These are phyloP conservation scores for Tremella fuciformis DNA, from an alignment of 768 basidiomycete species.

Conservation along the genomic window DNA sequence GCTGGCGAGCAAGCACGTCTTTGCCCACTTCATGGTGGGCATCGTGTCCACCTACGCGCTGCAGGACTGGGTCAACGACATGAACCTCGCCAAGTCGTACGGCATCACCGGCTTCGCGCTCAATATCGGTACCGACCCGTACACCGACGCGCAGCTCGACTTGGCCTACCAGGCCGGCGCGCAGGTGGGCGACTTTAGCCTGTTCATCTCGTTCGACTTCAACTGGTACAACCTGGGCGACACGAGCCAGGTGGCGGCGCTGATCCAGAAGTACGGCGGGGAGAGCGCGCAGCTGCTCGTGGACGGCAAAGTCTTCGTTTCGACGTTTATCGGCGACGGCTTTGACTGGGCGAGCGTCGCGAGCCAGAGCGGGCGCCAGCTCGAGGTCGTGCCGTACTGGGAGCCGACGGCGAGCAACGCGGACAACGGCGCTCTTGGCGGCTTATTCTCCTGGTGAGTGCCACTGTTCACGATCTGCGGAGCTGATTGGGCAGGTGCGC, in stretches of 20 bases:
- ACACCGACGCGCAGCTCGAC: slow-evolving; percentile 44
- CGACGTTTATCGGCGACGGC: slow-evolving; percentile 50
- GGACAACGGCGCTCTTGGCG: slow-evolving; percentile 29
- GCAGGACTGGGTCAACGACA: slow-evolving; percentile 40
- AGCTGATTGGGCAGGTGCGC: slow-evolving; percentile 35
- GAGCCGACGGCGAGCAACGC: slow-evolving; percentile 37
- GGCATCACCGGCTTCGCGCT: slow-evolving; percentile 49
- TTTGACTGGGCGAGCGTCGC: slow-evolving; percentile 43
- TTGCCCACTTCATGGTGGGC: slow-evolving; percentile 52
- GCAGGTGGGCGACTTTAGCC: slow-evolving; percentile 32
- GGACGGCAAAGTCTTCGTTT: slow-evolving; percentile 47
- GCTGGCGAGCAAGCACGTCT: slow-evolving; percentile 32
- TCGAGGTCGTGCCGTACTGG: slow-evolving; percentile 49
- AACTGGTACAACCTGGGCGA: slow-evolving; percentile 47
- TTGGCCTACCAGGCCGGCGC: slow-evolving; percentile 45
- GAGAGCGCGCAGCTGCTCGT: slow-evolving; percentile 39
- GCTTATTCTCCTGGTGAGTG: slow-evolving; percentile 49
- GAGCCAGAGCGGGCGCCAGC: slow-evolving; percentile 21
- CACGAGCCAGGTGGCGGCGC: slow-evolving; percentile 20
- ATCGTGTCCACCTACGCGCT: slow-evolving; percentile 42
- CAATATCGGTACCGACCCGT: slow-evolving; percentile 49
- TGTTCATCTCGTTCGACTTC: slow-evolving; percentile 53
- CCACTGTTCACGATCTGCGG: not conserved
- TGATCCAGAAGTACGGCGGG: slow-evolving; percentile 34
- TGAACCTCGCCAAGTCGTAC: slow-evolving; percentile 39